These are phyloP conservation scores for Lanmaoa pseudosensibilis DNA, from an alignment of 768 basidiomycete species.

Conservation along the genomic window DNA sequence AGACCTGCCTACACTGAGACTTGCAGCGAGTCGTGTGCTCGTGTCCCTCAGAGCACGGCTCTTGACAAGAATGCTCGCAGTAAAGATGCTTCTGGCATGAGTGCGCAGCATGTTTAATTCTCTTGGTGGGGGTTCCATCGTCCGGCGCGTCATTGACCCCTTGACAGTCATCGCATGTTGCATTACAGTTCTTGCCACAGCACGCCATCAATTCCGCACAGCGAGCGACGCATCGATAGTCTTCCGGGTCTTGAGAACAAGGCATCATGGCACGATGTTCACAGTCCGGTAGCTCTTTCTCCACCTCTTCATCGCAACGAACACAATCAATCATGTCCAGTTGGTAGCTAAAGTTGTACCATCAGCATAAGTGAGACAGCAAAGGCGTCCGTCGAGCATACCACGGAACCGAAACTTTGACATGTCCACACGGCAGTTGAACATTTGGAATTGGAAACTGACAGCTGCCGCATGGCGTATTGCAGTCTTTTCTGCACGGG, in stretches of 20 bases:
- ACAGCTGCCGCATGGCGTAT: conserved; percentile 54
- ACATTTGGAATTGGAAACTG: conserved; percentile 46
- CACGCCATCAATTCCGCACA: conserved; percentile 52
- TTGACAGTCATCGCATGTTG: conserved; percentile 53
- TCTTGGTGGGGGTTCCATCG: conserved; percentile 10
- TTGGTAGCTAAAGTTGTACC: conserved; percentile 38
- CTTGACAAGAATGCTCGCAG: conserved; percentile 56
- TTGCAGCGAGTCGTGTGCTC: conserved; percentile 48
- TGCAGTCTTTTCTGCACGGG: conserved; percentile 57
- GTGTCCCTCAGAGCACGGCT: conserved; percentile 50
- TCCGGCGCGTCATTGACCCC: conserved; percentile 1
- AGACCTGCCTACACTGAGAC: conserved; percentile 51
- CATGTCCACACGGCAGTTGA: conserved; percentile 59
- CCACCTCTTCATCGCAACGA: conserved; percentile 43
- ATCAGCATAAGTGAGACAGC: background rate
- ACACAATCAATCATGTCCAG: conserved; percentile 46
- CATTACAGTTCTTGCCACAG: conserved; percentile 51
- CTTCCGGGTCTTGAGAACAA: conserved; percentile 47
- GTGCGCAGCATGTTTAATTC: conserved; percentile 44
- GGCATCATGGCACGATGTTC: conserved; percentile 50
- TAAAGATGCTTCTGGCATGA: conserved; percentile 51
- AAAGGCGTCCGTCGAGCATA: conserved; percentile 24
- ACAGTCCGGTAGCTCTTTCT: conserved; percentile 48
- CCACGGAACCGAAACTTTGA: conserved; percentile 47
- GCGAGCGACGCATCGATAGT: conserved; percentile 37